A percentile compares a stretch with the other conserved stretches of the same genome.
Conservation (phyloP, 768 basidiomycete species). For the Hericium coralloides region DNA sequence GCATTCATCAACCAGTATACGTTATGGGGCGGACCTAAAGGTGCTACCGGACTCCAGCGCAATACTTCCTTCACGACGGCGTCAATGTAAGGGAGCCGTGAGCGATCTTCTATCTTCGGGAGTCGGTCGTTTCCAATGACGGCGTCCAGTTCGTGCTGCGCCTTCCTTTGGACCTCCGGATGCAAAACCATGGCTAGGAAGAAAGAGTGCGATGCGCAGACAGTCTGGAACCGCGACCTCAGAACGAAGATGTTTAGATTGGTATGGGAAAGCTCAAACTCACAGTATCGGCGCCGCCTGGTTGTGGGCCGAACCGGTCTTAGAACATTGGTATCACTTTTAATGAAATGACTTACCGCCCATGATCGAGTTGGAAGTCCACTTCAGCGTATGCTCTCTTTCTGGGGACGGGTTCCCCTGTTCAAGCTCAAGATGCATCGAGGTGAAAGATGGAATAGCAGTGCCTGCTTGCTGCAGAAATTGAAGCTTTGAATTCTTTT, state of each 20-base stretch:
- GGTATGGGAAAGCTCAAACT: too few species aligned
- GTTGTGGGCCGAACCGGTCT: neutral
- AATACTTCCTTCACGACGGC: conserved; percentile 16
- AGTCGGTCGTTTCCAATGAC: conserved; percentile 15
- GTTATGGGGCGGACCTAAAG: conserved; percentile 2
- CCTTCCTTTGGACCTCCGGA: conserved; percentile 14
- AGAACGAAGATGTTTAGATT: too few species aligned
- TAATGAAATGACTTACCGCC: neutral
- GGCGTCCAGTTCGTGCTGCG: conserved; percentile 18
- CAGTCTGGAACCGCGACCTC: too few species aligned
- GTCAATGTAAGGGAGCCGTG: conserved; percentile 14
- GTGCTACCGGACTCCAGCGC: conserved; percentile 16
- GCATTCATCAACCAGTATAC: neutral
- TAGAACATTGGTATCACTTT: neutral
- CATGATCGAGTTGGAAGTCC: conserved; percentile 16
- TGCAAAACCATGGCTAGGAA: conserved; percentile 21
- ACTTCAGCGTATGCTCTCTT: conserved; percentile 15
- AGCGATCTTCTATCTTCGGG: conserved; percentile 13
- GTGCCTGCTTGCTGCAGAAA: too few species aligned
- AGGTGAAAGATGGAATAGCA: too few species aligned
- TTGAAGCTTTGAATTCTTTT: too few species aligned
- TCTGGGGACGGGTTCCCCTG: conserved; percentile 2
- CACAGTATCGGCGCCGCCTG: conserved; percentile 16
- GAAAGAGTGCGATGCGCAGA: conserved; percentile 17
- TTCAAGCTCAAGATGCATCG: too few species aligned